Conservation (phyloP, 352 stramenopile species). For the Pythium scleroteichum region DNA sequence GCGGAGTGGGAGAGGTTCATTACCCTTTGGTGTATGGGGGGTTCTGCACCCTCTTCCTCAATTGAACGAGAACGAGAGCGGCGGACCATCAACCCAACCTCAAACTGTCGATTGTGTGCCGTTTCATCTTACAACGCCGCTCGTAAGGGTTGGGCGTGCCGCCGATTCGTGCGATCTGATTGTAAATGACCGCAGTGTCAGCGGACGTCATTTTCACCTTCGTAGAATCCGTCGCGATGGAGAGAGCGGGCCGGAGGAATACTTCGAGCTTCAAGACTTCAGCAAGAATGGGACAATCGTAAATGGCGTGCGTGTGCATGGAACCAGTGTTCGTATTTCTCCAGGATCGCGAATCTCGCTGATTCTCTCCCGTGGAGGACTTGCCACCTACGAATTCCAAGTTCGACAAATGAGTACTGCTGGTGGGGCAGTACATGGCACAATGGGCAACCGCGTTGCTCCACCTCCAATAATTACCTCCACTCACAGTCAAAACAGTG, state of each 20-base stretch:
- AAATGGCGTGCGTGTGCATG: conserved; percentile 85
- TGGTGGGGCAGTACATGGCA: background rate
- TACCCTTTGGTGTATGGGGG: conserved; percentile 74
- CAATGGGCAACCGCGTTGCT: conserved; percentile 20
- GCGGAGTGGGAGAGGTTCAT: conserved; percentile 1
- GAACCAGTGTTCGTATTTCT: conserved; percentile 67
- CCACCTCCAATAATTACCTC: conserved; percentile 59
- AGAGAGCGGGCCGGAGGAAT: conserved; percentile 49
- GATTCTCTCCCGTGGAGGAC: conserved; percentile 78
- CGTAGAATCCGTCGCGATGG: conserved; percentile 59
- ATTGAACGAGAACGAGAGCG: conserved; percentile 65
- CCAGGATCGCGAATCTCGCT: conserved; percentile 80
- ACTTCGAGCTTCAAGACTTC: conserved; percentile 86
- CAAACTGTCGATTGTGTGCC: conserved; percentile 45
- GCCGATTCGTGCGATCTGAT: conserved; percentile 87
- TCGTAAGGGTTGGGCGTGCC: conserved; percentile 76
- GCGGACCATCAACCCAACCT: conserved; percentile 14
- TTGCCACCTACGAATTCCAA: conserved; percentile 89
- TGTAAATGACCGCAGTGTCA: conserved; percentile 87
- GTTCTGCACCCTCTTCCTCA: conserved; percentile 70
- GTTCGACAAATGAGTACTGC: conserved; percentile 31
- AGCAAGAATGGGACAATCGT: conserved; percentile 91
- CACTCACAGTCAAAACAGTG: conserved; percentile 32
- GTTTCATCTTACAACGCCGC: conserved; percentile 68
- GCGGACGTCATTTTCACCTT: conserved; percentile 83